Conservation (phyloP, 768 basidiomycete genomes). For the Tephrocybe sp. region DNA sequence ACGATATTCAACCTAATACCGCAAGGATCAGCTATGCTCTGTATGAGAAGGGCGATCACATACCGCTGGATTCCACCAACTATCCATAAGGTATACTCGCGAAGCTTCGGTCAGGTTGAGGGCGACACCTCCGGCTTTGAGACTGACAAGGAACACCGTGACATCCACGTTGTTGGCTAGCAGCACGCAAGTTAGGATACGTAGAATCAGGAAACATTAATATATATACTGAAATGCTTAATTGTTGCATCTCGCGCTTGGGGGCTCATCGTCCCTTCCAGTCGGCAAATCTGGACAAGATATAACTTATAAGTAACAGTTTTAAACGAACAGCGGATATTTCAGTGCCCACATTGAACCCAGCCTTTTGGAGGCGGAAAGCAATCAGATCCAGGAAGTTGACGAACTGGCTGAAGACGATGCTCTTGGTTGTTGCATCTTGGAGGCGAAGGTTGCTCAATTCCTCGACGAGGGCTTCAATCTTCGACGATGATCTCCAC, state of each 20-base stretch:
- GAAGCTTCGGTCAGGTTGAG: conserved; percentile 90
- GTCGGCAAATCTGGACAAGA: conserved; percentile 65
- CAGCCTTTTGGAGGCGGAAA: conserved; percentile 86
- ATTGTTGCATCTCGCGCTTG: conserved; percentile 94
- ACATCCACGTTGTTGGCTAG: conserved; percentile 90
- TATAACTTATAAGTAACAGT: neutral
- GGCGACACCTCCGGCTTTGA: conserved; percentile 95
- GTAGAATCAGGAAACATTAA: neutral
- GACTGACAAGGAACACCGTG: conserved; percentile 94
- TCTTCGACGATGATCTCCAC: conserved; percentile 96
- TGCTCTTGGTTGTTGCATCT: conserved; percentile 91
- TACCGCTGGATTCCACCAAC: conserved; percentile 99
- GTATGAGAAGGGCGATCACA: conserved; percentile 13
- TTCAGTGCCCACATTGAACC: conserved; percentile 69
- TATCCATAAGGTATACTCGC: conserved; percentile 95
- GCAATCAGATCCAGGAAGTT: conserved; percentile 93
- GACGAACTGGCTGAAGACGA: conserved; percentile 97
- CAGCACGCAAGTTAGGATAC: neutral
- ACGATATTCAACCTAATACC: too few relatives aligned
- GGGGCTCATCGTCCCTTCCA: conserved; percentile 97
- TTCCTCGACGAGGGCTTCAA: conserved; percentile 95
- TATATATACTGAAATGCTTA: conserved; percentile 81
- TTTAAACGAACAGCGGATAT: neutral
- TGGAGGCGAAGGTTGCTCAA: conserved; percentile 78
- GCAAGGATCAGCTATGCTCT: too few relatives aligned